A percentile compares a stretch with the other conserved stretches of the same genome.
Evolutionary conservation across 2,329 filamentous ascomycete species (phyloP).

Genomic region (Juglanconis oblonga): DNA sequence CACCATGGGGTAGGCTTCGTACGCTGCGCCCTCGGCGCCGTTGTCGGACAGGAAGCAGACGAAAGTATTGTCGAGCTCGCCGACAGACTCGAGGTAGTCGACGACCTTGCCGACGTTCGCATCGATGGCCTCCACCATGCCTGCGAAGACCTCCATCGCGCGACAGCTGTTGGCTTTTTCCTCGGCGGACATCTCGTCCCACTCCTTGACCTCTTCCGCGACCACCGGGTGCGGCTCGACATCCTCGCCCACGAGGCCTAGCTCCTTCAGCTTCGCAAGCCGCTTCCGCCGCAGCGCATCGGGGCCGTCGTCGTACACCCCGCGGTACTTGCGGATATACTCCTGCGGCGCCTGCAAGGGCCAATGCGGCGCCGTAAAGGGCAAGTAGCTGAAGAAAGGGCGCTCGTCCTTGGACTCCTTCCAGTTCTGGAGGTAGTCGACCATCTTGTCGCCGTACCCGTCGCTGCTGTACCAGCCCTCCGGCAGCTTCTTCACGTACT

Average conservation of each 20-base stretch:
- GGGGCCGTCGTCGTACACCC: constrained; percentile 61
- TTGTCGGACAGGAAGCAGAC: constrained; percentile 64
- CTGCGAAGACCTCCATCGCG: constrained; percentile 62
- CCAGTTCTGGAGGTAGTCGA: constrained; percentile 49
- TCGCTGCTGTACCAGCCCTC: constrained; percentile 54
- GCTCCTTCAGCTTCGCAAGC: constrained; percentile 52
- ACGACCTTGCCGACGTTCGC: constrained; percentile 57
- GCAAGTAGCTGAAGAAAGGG: constrained; percentile 59
- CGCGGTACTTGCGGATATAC: constrained; percentile 54
- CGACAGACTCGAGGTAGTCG: constrained; percentile 51
- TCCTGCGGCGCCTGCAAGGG: constrained; percentile 57
- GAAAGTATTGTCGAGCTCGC: constrained; percentile 62
- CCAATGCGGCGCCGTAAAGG: constrained; percentile 64
- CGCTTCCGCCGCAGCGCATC: constrained; percentile 52
- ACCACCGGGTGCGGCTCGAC: constrained; percentile 50
- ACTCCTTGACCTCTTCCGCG: constrained; percentile 45
- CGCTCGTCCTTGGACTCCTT: constrained; percentile 28
- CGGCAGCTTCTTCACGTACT: constrained; percentile 40
- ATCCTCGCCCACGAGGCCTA: constrained; percentile 51
- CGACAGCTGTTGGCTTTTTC: constrained; percentile 45
- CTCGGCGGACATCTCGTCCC: constrained; percentile 43
- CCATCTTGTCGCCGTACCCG: constrained; percentile 50
- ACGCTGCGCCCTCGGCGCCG: constrained; percentile 28
- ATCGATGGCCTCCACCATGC: constrained; percentile 63
- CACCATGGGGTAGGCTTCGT: constrained; percentile 23